Evolutionary conservation across 2,329 filamentous ascomycete species (phyloP).

Genomic region (Nemania abortiva): DNA sequence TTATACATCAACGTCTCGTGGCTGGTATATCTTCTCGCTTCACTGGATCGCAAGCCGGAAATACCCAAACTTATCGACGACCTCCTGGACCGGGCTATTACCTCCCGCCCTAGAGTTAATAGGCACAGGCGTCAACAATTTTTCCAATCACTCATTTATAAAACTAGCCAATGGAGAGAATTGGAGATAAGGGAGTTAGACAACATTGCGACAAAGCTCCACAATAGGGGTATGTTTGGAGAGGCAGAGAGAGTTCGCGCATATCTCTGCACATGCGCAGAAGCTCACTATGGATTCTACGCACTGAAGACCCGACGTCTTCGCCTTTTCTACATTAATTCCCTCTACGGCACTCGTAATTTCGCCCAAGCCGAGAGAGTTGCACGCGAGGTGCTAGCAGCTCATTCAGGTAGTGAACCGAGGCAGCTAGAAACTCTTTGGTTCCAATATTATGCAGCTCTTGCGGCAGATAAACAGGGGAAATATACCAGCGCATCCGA

Average conservation of each 20-base stretch:
- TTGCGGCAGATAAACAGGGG: background rate
- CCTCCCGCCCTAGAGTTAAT: background rate
- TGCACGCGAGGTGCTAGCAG: background rate
- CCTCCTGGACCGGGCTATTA: background rate
- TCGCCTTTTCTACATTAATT: background rate
- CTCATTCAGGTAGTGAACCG: background rate
- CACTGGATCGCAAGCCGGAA: background rate
- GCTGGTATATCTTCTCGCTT: background rate
- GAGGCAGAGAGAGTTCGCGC: background rate
- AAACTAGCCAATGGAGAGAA: background rate
- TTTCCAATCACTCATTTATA: background rate
- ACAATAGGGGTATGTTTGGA: background rate
- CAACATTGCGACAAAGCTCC: background rate
- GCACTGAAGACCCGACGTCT: background rate
- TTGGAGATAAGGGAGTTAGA: background rate
- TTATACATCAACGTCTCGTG: background rate
- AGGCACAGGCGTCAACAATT: background rate
- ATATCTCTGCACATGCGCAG: background rate
- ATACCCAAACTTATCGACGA: background rate
- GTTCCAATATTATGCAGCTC: background rate
- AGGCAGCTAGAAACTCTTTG: background rate
- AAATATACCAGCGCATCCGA: background rate
- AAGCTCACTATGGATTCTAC: background rate
- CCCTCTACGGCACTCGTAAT: too few relatives aligned
- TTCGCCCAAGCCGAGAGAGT: background rate